These are phyloP conservation scores for Kwoniella dendrophila DNA, from an alignment of 768 basidiomycete species.

Conservation along the genomic window DNA sequence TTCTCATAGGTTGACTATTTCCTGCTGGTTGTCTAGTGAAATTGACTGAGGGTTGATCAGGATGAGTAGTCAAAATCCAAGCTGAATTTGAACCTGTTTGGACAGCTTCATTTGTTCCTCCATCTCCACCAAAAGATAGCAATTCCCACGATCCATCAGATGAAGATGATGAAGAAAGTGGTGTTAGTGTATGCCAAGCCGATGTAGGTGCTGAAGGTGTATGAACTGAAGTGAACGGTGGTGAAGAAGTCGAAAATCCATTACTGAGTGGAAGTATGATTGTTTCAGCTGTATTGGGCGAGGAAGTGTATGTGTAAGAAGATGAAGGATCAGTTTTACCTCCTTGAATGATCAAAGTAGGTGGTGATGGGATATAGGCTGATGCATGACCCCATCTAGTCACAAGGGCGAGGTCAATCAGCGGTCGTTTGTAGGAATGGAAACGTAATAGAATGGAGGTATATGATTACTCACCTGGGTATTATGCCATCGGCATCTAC, in stretches of 20 bases:
- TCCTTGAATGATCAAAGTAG: slow-evolving; percentile 70
- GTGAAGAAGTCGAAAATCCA: slow-evolving; percentile 64
- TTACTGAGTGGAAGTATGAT: slow-evolving; percentile 59
- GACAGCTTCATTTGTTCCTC: slow-evolving; percentile 63
- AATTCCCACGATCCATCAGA: slow-evolving; percentile 53
- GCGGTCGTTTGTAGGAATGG: neutral
- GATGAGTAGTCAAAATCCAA: slow-evolving; percentile 61
- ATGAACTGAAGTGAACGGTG: slow-evolving; percentile 70
- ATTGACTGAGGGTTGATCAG: slow-evolving; percentile 48
- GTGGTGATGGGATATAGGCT: slow-evolving; percentile 59
- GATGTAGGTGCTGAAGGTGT: slow-evolving; percentile 65
- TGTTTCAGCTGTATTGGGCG: slow-evolving; percentile 72
- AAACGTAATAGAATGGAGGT: slow-evolving; percentile 1
- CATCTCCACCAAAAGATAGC: slow-evolving; percentile 76
- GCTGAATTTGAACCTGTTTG: slow-evolving; percentile 68
- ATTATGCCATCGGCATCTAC: slow-evolving; percentile 8
- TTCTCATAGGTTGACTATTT: slow-evolving; percentile 73
- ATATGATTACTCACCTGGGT: slow-evolving; percentile 25
- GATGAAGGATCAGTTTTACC: slow-evolving; percentile 76
- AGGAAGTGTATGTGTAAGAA: slow-evolving; percentile 70
- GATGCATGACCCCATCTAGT: slow-evolving; percentile 82
- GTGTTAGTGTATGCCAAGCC: slow-evolving; percentile 78
- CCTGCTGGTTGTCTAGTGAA: slow-evolving; percentile 61
- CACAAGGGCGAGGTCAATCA: slow-evolving; percentile 1
- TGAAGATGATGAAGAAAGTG: slow-evolving; percentile 63